Evolutionary conservation across 2,329 filamentous ascomycete genomes (phyloP), one percentile per base, ranked within the genome.

Genomic region (Xylaria sp.): DNA sequence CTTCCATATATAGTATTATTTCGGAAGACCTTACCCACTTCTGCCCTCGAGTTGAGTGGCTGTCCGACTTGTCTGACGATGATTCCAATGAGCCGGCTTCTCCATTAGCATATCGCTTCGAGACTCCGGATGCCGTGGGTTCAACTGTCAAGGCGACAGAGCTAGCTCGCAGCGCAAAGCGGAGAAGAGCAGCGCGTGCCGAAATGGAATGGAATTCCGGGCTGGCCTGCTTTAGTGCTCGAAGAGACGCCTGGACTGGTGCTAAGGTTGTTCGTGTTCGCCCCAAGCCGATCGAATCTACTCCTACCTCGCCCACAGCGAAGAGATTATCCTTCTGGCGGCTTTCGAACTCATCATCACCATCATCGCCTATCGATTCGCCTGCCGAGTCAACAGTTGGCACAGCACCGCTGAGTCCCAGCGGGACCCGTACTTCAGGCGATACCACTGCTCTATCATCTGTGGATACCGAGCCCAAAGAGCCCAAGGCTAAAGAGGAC

Each of bases 191-290:
- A 57, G 77, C 88, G 58, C 85, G 87, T 69, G 87, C 89, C 64
- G 91, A 93, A 81, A 86, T 89, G 81, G 78, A 83, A 34, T 97
- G 92, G 90, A 98, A 97, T 75, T 84, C 90, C 43, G 95, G 95
- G 0, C 78, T 97, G 65, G 87, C 89, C n/a, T 91, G 91, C 77
- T 98, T 93, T 80, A 87, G 90, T 67, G 87, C 90, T 34, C 85
- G 93, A 66, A 87, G 94, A 57, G 89, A 97, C 80, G 90, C 89
- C 7, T 98, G 95, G 95, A 95, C 94, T 0, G 91, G 92, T 36
- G 94, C 93, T 36, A 87, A 86, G 70, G 85, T 83, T 12, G 86
- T 86, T 41, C 85, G 85, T 55, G 78, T 89, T 55, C 84, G 85
- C 65, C 81, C 82, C 46, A 87, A 85, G 72, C 58, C 67, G n/a